Conservation (phyloP, 805 yeast genomes). For the Candida nonsorbophila region DNA sequence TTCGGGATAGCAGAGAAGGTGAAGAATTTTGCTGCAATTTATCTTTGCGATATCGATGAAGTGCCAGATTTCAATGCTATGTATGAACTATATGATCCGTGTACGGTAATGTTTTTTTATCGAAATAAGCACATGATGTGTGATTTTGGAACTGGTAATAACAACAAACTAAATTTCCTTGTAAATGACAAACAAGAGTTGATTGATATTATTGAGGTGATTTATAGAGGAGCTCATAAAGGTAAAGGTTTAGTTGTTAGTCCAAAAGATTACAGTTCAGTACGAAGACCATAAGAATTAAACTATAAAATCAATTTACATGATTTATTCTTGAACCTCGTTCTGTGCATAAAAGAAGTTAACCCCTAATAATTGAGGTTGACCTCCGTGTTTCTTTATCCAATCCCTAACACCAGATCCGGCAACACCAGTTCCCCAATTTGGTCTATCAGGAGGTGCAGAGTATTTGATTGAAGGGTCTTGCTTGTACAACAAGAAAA, state of each 20-base stretch:
- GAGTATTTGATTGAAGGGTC: constrained; percentile 39
- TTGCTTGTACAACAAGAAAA: constrained; percentile 69
- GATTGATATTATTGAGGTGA: constrained; percentile 85
- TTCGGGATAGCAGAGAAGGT: constrained; percentile 78
- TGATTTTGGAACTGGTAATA: constrained; percentile 97
- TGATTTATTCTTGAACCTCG: constrained; percentile 15
- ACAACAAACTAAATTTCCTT: constrained; percentile 82
- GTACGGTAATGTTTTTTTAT: constrained; percentile 90
- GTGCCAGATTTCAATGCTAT: constrained; percentile 87
- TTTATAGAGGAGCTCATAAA: constrained; percentile 85
- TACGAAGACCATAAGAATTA: constrained; percentile 8
- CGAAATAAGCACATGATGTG: constrained; percentile 96
- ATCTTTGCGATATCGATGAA: constrained; percentile 80
- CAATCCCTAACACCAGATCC: constrained; percentile 74
- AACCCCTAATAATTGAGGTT: constrained; percentile 59
- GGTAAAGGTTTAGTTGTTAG: constrained; percentile 89
- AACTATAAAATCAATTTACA: not conserved
- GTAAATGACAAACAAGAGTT: constrained; percentile 78
- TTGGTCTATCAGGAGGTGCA: constrained; percentile 53
- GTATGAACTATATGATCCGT: constrained; percentile 88
- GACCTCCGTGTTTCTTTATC: constrained; percentile 54
- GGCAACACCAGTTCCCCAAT: constrained; percentile 85
- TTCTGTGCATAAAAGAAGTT: constrained; percentile 85
- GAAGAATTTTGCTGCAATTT: constrained; percentile 81
- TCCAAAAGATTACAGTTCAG: constrained; percentile 62